phyloP scores from a whole-genome alignment of 805 yeast species.

The Saccharomycopsis olivae region DNA sequence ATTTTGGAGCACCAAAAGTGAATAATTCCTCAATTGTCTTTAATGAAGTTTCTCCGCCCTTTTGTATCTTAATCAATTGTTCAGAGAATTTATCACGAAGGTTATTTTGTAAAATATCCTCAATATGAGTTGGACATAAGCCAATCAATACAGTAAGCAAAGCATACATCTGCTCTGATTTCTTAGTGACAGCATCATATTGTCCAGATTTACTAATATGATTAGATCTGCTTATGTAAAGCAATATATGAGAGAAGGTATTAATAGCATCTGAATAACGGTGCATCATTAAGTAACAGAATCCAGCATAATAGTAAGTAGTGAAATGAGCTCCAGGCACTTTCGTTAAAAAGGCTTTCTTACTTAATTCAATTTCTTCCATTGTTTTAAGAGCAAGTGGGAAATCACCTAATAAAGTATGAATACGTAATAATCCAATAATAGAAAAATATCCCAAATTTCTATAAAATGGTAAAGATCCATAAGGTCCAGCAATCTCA shows the following conservation, averaged over 20 bases:
- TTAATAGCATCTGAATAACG: constrained; percentile 41
- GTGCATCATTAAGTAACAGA: constrained; percentile 39
- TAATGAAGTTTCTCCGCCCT: constrained; percentile 33
- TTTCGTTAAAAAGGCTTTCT: constrained; percentile 35
- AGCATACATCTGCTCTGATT: constrained; percentile 42
- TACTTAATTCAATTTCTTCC: constrained; percentile 34
- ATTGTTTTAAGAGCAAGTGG: constrained; percentile 38
- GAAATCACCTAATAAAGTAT: constrained; percentile 39
- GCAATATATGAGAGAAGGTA: constrained; percentile 35
- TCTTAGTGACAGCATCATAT: constrained; percentile 36
- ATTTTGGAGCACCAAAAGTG: constrained; percentile 38
- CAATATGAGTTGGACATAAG: constrained; percentile 36
- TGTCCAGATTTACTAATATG: constrained; percentile 33
- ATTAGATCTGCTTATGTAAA: constrained; percentile 36
- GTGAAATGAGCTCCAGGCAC: constrained; percentile 41
- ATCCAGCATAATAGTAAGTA: constrained; percentile 41
- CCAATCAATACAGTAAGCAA: constrained; percentile 36
- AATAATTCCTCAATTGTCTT: constrained; percentile 36
- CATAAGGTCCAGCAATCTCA: constrained; percentile 34
- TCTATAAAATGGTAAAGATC: constrained; percentile 32
- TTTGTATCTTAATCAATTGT: constrained; percentile 30
- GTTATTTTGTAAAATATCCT: constrained; percentile 33
- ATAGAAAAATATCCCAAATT: constrained; percentile 37
- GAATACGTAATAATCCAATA: constrained; percentile 39
- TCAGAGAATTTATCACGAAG: constrained; percentile 38